phyloP scores from a whole-genome alignment of 2,329 filamentous ascomycete genomes.

The Shiraia sp. region DNA sequence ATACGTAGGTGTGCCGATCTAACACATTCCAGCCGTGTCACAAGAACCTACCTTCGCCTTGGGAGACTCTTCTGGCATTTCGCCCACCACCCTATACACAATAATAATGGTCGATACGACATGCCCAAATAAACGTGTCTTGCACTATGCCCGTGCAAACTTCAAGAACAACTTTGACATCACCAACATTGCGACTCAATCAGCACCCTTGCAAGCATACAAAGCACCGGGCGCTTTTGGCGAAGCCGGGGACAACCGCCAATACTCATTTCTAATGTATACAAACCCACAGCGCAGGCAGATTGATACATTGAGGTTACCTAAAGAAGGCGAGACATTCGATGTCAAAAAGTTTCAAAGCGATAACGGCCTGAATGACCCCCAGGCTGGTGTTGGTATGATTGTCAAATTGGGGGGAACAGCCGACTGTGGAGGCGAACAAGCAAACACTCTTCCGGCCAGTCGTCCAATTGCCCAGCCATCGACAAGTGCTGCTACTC shows the following conservation, averaged over 20 bases:
- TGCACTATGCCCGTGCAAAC: conserved; percentile 40
- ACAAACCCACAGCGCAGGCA: conserved; percentile 27
- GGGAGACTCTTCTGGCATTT: conserved; percentile 39
- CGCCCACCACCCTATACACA: conserved; percentile 28
- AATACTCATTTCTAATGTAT: conserved; percentile 42
- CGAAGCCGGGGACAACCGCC: conserved; percentile 34
- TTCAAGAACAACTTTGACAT: conserved; percentile 34
- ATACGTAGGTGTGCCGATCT: background rate
- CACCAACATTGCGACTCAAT: conserved; percentile 27
- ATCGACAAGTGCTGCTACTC: no score
- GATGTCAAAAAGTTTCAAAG: conserved; percentile 33
- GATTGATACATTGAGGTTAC: conserved; percentile 27
- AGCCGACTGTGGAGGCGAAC: conserved; percentile 17
- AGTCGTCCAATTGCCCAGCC: no score
- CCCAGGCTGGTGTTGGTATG: conserved; percentile 38
- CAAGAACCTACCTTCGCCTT: conserved; percentile 38
- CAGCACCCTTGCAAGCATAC: conserved; percentile 27
- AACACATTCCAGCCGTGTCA: conserved; percentile 24
- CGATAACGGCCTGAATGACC: conserved; percentile 33
- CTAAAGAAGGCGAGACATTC: conserved; percentile 28
- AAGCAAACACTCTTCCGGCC: conserved; percentile 8
- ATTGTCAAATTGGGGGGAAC: conserved; percentile 36
- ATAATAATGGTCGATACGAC: conserved; percentile 41
- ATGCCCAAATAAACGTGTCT: conserved; percentile 24
- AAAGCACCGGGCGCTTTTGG: conserved; percentile 35